Base-by-base conservation (phyloP, 2,329 filamentous ascomycete genomes). In the Camillea tinctor region DNA sequence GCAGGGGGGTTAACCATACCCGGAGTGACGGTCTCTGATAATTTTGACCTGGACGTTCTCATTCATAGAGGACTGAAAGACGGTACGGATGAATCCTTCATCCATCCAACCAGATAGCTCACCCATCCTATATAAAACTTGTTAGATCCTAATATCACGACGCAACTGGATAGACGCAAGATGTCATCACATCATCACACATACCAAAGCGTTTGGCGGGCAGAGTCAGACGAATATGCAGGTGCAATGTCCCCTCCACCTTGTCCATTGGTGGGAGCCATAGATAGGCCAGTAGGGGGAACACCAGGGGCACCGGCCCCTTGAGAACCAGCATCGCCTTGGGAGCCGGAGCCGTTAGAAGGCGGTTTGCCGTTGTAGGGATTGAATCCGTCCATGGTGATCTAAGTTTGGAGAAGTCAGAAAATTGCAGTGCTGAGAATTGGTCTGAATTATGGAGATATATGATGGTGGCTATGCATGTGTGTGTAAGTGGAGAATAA, bases 71-170 rank as follows among this genome's bases (percentile, higher is more conserved):
- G 92, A 96, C 65, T 81, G 74, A 85, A 92, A 98, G 52, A 98
- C 88, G 69, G 91, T 95, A 79, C 96, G 93, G 73, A 99, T 91
- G 77, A 98, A 99, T 79, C 94, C 96, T 81, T 99, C 95, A 71
- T 99, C 95, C 80, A 99, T 98, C 95, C 95, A 99, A 24, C 93
- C 92, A 78, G 98, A 94, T 65, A 99, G 89, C 77, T 99, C 95
- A 69, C 95, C 95, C 95, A 99, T 99, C 94, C 93, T 97, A 64
- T 21, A n/a, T n/a, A n/a, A 24, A 13, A 22, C 48, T 6, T 19
- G 20, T 40, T 71, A 48, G 70, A 59, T 40, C 20, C 9, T 4
- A n/a, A 3, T 15, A 24, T 19, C 24, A 40, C 21, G 1, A 22
- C 6, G 23, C 57, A 30, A 17, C 5, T 15, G 21, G 13, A 7